Percentiles rank a stretch among this genome's conserved stretches.
Evolutionary conservation across 495 filamentous ascomycete species (phyloP).

Genomic region (Daldinia caldariorum): DNA sequence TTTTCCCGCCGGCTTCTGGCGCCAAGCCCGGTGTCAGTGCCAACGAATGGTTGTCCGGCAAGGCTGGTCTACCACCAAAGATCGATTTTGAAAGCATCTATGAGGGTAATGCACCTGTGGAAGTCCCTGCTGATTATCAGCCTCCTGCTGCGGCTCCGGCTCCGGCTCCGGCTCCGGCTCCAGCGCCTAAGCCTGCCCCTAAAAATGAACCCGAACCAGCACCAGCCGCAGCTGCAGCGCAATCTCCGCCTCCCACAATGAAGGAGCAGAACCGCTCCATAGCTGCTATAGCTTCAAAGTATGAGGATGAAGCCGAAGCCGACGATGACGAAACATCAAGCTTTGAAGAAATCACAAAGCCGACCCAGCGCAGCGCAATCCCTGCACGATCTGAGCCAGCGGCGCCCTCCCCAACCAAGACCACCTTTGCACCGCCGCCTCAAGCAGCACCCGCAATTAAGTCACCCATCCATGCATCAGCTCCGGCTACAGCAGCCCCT

Average conservation of each 20-base stretch:
- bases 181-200: slow-evolving; percentile 61
- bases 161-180: slow-evolving; percentile 58
- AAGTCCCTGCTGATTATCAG: slow-evolving; percentile 76
- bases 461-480: slow-evolving; percentile 38
- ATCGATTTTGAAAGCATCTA: slow-evolving; percentile 93
- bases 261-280: slow-evolving; percentile 87
- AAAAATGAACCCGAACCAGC: slow-evolving; percentile 63
- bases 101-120: slow-evolving; percentile 79
- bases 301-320: slow-evolving; percentile 74
- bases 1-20: slow-evolving; percentile 86
- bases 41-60: slow-evolving; percentile 85
- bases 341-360: slow-evolving; percentile 84
- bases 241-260: slow-evolving; percentile 71
- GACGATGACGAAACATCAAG: slow-evolving; percentile 74
- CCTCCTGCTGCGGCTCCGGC: slow-evolving; percentile 61
- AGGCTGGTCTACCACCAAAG: slow-evolving; percentile 84
- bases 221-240: slow-evolving; percentile 56
- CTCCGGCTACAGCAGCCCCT: slow-evolving; percentile 36
- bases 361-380: slow-evolving; percentile 50
- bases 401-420: slow-evolving; percentile 49
- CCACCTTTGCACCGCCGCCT: slow-evolving; percentile 47
- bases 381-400: slow-evolving; percentile 48
- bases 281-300: slow-evolving; percentile 83
- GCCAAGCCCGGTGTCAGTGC: slow-evolving; percentile 80
- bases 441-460: slow-evolving; percentile 52